Percentiles rank a stretch among this genome's conserved stretches.
Conservation (phyloP, 2,329 filamentous ascomycete genomes). For the Fusarium stilboides region DNA sequence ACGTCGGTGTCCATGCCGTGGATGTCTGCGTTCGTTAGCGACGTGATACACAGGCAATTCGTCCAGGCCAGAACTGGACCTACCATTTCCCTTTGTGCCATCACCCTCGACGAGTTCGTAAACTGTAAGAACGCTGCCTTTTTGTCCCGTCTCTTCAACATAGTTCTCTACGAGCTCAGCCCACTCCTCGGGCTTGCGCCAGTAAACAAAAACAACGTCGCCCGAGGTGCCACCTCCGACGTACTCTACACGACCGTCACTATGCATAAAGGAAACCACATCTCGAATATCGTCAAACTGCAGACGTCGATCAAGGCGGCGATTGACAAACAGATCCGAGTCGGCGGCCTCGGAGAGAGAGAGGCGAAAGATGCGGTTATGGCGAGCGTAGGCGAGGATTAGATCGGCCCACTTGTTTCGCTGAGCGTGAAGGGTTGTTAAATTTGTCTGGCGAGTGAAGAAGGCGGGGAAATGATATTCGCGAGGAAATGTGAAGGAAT, state of each 20-base stretch:
- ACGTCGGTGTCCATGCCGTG: conserved; percentile 89
- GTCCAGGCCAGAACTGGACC: conserved; percentile 37
- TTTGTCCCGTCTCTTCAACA: conserved; percentile 91
- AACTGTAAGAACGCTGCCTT: conserved; percentile 88
- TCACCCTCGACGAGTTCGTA: conserved; percentile 96
- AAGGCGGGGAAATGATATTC: conserved; percentile 86
- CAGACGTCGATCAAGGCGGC: conserved; percentile 66
- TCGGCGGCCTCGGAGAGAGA: conserved; percentile 72
- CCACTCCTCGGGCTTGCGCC: conserved; percentile 93
- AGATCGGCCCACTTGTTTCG: conserved; percentile 89
- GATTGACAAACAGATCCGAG: conserved; percentile 71
- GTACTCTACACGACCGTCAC: conserved; percentile 77
- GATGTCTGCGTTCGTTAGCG: conserved; percentile 71
- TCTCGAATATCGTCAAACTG: conserved; percentile 67
- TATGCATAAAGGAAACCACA: conserved; percentile 72
- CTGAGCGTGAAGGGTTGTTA: conserved; percentile 80
- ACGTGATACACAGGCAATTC: neutral
- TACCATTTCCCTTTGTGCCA: conserved; percentile 77
- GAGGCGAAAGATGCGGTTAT: conserved; percentile 83
- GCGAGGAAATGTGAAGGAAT: conserved; percentile 70
- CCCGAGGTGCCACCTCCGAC: conserved; percentile 57
- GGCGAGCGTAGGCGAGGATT: conserved; percentile 85
- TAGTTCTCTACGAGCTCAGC: conserved; percentile 82
- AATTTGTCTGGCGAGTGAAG: conserved; percentile 86
- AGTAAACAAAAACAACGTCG: conserved; percentile 81